Evolutionary conservation across 2,329 filamentous ascomycete species (phyloP), one percentile per base, ranked within the genome.

Genomic region (Ascochyta lentis): DNA sequence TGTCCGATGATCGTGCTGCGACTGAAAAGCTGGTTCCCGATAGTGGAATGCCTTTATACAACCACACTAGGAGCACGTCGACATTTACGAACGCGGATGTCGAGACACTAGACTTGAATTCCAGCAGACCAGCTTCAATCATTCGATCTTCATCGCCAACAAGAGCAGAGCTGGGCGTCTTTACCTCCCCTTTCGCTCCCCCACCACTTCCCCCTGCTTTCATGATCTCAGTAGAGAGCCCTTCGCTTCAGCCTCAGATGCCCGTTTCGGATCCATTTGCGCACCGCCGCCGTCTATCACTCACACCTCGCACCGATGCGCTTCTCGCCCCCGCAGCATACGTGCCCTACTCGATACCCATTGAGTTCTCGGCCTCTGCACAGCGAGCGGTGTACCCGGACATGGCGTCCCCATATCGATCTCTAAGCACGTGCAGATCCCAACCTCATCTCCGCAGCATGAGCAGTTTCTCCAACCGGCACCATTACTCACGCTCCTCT

Each of bases 331-430:
- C 59, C 23, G 58, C 63, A 7, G 64, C 61, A 13, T 67, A 63
- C 40, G 55, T 63, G 9, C 69, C 68, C 0, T 45, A 68, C n/a
- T 68, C 66, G 4, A 49, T 68, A 39, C 67, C 67, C 13, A 63
- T 65, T 1, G 65, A 68, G 35, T 70, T 67, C 46, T 64, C 71
- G n/a, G 65, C 68, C 22, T 75, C 72, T 3, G 62, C 68, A 29
- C 73, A 67, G 67, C 65, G 67, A 5, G 73, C 72, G 5, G 54
- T 74, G 3, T 69, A 74, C 40, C 73, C 74, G 4, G 45, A 61
- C 4, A 50, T 59, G 6, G 59, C 64, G 13, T 55, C 63, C 1
- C 59, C 63, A 3, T 52, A 67, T 33, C 43, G 59, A 8, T 52
- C 56, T 22, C n/a, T 55, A 26, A 48, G 54, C 15, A 43, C 59